These are phyloP conservation scores for Silene noctiflora DNA, from an alignment of 179 eudicot species.

Conservation along the genomic window DNA sequence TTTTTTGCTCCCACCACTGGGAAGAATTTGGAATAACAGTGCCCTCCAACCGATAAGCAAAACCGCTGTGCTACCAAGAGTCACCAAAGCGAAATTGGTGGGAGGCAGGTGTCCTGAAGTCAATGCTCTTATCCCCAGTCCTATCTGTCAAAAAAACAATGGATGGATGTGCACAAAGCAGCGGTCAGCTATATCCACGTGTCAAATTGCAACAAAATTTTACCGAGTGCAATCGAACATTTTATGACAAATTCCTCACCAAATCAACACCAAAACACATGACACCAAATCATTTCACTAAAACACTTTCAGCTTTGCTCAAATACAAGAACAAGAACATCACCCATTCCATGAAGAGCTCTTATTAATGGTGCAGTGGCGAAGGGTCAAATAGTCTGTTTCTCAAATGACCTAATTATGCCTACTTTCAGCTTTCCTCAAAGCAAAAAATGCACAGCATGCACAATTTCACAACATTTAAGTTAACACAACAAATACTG, in stretches of 20 bases:
- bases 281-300: not conserved
- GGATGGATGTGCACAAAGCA: not conserved
- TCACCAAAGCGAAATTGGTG: slow-evolving; percentile 54
- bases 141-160: slow-evolving; percentile 48
- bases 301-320: not conserved
- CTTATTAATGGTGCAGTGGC: too few species aligned
- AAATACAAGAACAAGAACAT: not conserved
- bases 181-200: not conserved
- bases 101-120: slow-evolving; percentile 68
- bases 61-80: slow-evolving; percentile 85
- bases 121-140: slow-evolving; percentile 55
- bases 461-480: too few species aligned
- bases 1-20: slow-evolving; percentile 47
- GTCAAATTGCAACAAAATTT: not conserved
- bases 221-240: not conserved
- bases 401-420: too few species aligned
- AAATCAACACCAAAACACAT: not conserved
- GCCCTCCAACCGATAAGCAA: slow-evolving; percentile 87
- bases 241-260: not conserved
- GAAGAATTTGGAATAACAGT: slow-evolving; percentile 50
- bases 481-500: too few species aligned
- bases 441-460: not conserved
- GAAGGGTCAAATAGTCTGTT: too few species aligned
- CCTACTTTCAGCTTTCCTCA: not conserved
- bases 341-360: not conserved